These are phyloP conservation scores for Aspergillus felis DNA, from an alignment of 2,329 filamentous ascomycete species.

Conservation along the genomic window DNA sequence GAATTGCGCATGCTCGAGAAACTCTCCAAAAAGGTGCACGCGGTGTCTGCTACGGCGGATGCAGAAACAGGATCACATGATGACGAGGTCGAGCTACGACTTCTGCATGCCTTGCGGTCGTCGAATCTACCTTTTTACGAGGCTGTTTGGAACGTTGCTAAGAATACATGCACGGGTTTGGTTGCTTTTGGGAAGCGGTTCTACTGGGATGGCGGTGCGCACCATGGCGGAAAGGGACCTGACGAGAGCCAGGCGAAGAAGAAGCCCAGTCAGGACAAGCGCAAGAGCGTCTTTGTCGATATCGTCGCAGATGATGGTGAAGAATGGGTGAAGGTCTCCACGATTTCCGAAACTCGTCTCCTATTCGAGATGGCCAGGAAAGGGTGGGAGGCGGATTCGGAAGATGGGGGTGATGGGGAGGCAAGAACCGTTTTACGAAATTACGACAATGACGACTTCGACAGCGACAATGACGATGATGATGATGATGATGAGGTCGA, in stretches of 20 bases:
- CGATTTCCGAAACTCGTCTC: conserved; percentile 59
- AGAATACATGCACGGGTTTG: conserved; percentile 51
- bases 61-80: conserved; percentile 15
- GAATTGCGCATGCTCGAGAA: conserved; percentile 49
- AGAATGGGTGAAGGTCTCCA: conserved; percentile 67
- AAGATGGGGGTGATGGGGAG: conserved; percentile 39
- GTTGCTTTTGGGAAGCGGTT: conserved; percentile 56
- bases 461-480: conserved; percentile 46
- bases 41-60: conserved; percentile 8
- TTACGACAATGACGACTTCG: conserved; percentile 36
- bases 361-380: conserved; percentile 66
- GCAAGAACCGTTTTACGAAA: conserved; percentile 25
- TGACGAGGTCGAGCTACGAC: conserved; percentile 26
- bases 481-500: conserved; percentile 55
- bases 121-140: conserved; percentile 65
- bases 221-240: conserved; percentile 2
- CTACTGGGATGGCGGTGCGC: conserved; percentile 39
- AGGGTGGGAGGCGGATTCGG: conserved; percentile 55
- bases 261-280: conserved; percentile 37
- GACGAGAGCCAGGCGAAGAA: conserved; percentile 19
- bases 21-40: conserved; percentile 28
- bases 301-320: conserved; percentile 60
- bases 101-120: conserved; percentile 57
- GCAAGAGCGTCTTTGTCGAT: conserved; percentile 57
- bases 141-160: conserved; percentile 61